phyloP scores from a whole-genome alignment of 192 early-diverging fungal species.

The Neocallimastix lanati region DNA sequence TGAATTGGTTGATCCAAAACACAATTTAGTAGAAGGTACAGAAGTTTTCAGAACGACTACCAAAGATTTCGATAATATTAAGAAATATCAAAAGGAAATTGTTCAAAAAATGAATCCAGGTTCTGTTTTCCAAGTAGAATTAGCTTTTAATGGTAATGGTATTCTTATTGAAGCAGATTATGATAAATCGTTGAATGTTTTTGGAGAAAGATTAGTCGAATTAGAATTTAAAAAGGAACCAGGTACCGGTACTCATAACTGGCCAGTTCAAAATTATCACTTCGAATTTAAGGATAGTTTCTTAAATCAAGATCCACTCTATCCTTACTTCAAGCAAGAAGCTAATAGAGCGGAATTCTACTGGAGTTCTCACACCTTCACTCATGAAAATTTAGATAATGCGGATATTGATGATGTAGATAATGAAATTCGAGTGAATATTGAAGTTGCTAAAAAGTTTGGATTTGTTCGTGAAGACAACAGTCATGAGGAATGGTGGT shows the following conservation, averaged over 20 bases:
- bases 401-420: constrained; percentile 8
- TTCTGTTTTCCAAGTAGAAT: constrained; percentile 11
- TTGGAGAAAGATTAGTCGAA: constrained; percentile 8
- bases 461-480: neutral
- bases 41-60: constrained; percentile 7
- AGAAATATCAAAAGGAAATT: constrained; percentile 18
- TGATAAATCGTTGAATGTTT: constrained; percentile 5
- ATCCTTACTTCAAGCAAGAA: neutral
- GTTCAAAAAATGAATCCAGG: constrained; percentile 14
- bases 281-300: neutral
- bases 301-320: constrained; percentile 10
- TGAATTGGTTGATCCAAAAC: constrained; percentile 1
- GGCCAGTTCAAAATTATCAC: constrained; percentile 9
- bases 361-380: too few species aligned
- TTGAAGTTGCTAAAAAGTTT: constrained; percentile 8
- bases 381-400: too few species aligned
- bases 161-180: constrained; percentile 6
- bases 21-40: neutral
- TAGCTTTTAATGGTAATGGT: constrained; percentile 23
- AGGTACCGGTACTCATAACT: constrained; percentile 10
- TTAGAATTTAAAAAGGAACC: constrained; percentile 13
- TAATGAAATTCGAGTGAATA: too few species aligned
- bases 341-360: constrained; percentile 6
- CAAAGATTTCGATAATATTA: constrained; percentile 12
- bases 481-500: neutral